phyloP scores from a whole-genome alignment of 768 basidiomycete genomes.

The Cantharellus anzutake region DNA sequence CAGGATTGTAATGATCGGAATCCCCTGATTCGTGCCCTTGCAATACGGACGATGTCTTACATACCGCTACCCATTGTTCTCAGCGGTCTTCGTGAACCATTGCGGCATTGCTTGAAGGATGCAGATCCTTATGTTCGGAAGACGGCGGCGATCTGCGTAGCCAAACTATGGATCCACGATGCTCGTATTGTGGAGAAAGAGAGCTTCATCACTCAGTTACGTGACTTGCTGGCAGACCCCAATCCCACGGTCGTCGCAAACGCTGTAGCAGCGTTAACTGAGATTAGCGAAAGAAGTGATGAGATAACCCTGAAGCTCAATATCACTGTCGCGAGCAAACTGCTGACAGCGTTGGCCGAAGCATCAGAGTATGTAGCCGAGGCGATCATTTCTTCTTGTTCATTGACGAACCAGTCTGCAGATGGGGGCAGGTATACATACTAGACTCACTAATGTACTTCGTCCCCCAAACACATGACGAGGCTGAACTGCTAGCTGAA shows the following conservation, averaged over 20 bases:
- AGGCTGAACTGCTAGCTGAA: slow-evolving; percentile 92
- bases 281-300: slow-evolving; percentile 88
- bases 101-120: slow-evolving; percentile 84
- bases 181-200: slow-evolving; percentile 70
- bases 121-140: slow-evolving; percentile 96
- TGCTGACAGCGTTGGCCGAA: slow-evolving; percentile 80
- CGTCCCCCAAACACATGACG: slow-evolving; percentile 71
- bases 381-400: background rate
- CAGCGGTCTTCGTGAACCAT: slow-evolving; percentile 69
- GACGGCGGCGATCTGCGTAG: slow-evolving; percentile 94
- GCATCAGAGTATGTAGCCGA: slow-evolving; percentile 74
- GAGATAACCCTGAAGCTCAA: slow-evolving; percentile 88
- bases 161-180: slow-evolving; percentile 84
- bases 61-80: slow-evolving; percentile 84
- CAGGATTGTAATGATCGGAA: slow-evolving; percentile 95
- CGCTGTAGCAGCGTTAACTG: slow-evolving; percentile 89
- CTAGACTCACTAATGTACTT: slow-evolving; percentile 84
- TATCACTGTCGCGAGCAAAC: slow-evolving; percentile 67
- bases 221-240: slow-evolving; percentile 78
- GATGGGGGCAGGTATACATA: slow-evolving; percentile 99
- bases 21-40: slow-evolving; percentile 88
- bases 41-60: slow-evolving; percentile 98
- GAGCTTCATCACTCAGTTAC: slow-evolving; percentile 77
- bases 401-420: slow-evolving; percentile 17
- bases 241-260: slow-evolving; percentile 98